Percentiles rank a stretch among this genome's conserved stretches.
Conservation (phyloP, 441 rosid species). For the Mallotus japonicus region DNA sequence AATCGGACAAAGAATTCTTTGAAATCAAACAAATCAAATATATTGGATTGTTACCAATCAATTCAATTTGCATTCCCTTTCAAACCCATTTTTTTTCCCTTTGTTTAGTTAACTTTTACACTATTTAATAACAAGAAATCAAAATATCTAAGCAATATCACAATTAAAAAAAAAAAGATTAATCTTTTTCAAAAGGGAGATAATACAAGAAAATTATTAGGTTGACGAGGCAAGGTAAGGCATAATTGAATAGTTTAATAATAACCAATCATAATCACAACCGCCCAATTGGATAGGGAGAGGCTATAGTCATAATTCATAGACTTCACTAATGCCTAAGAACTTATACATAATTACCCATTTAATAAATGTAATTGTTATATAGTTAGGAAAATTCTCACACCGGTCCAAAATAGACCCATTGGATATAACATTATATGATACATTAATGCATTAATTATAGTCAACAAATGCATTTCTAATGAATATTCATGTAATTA, state of each 20-base stretch:
- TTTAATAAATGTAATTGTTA: too few relatives aligned
- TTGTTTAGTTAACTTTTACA: neutral
- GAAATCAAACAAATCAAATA: neutral
- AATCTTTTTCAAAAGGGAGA: too few relatives aligned
- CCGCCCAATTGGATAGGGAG: neutral
- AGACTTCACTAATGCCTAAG: neutral
- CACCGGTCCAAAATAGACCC: neutral
- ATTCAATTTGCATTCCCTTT: neutral
- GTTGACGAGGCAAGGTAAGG: neutral
- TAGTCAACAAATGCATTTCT: neutral
- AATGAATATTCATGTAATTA: too few relatives aligned
- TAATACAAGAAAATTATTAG: neutral
- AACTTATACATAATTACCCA: neutral
- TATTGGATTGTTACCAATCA: neutral
- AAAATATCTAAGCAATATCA: neutral
- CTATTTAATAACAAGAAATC: neutral
- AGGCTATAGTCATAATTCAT: neutral
- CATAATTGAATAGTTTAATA: constrained; percentile 1
- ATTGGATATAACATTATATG: too few relatives aligned
- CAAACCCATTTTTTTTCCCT: neutral
- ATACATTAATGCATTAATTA: neutral
- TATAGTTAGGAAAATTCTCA: too few relatives aligned
- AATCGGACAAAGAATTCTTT: neutral
- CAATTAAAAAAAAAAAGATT: neutral
- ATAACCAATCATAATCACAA: neutral